Conservation (phyloP, 225 moss, liverwort and hornwort species). For the Rhytidiadelphus loreus region DNA sequence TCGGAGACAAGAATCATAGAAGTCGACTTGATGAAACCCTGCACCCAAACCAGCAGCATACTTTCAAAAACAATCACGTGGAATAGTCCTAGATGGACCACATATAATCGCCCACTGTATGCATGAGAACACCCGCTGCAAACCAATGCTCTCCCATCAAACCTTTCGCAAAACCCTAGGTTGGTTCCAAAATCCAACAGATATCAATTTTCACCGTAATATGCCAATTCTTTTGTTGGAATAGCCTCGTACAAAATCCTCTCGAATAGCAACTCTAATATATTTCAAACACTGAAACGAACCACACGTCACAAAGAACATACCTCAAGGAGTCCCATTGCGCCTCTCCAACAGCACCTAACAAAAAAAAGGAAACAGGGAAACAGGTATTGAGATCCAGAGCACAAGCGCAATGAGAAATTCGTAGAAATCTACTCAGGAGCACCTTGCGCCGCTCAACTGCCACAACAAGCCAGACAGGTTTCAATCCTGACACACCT, state of each 20-base stretch:
- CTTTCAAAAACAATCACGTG: background rate
- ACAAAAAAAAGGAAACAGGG: background rate
- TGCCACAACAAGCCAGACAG: background rate
- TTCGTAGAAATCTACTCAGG: background rate
- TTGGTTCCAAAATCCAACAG: background rate
- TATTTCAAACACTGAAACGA: background rate
- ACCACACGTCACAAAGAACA: background rate
- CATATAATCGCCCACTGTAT: background rate
- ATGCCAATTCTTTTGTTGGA: background rate
- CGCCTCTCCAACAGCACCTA: conserved; percentile 7
- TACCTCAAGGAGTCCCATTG: conserved; percentile 38
- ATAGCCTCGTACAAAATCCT: background rate
- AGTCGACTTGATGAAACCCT: conserved; percentile 70
- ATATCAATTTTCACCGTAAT: background rate
- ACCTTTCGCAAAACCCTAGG: background rate
- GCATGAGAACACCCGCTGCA: background rate
- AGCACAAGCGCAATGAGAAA: background rate
- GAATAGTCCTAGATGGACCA: background rate
- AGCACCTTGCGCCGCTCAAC: background rate
- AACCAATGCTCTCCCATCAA: background rate
- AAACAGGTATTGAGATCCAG: background rate
- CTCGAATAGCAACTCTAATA: background rate
- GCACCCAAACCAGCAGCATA: conserved; percentile 1
- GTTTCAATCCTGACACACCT: background rate
- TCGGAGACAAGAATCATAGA: conserved; percentile 85